A percentile compares a stretch with the other conserved stretches of the same genome.
These are phyloP conservation scores for Populus deltoides DNA, from an alignment of 345 rosid species.

Conservation along the genomic window DNA sequence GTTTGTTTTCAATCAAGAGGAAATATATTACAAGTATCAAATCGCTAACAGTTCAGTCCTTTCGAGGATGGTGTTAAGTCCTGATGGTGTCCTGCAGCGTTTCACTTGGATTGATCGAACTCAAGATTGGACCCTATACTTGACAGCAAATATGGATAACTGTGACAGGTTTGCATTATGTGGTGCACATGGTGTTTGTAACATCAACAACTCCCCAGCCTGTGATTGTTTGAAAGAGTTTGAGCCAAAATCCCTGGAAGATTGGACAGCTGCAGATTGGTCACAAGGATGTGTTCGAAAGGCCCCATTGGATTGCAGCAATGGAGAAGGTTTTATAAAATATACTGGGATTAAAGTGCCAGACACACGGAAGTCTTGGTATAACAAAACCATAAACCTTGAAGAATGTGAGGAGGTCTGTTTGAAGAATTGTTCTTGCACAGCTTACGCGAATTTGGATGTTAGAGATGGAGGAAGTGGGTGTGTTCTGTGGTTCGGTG, in stretches of 20 bases:
- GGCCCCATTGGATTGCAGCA: slow-evolving; percentile 1
- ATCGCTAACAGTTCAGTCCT: slow-evolving; percentile 5
- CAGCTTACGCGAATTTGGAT: slow-evolving; percentile 13
- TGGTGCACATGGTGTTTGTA: slow-evolving; percentile 12
- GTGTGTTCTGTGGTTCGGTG: slow-evolving; percentile 13
- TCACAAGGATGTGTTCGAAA: slow-evolving; percentile 10
- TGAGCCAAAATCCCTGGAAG: not conserved
- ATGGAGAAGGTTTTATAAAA: slow-evolving; percentile 15
- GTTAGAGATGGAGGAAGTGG: slow-evolving; percentile 20
- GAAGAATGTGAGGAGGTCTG: slow-evolving; percentile 10
- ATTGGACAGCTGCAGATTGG: slow-evolving; percentile 10
- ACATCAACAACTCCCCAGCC: slow-evolving; percentile 10
- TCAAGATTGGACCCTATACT: slow-evolving; percentile 7
- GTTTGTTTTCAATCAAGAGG: slow-evolving; percentile 7
- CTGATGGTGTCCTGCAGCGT: slow-evolving; percentile 6
- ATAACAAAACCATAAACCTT: slow-evolving; percentile 1
- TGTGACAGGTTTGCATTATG: slow-evolving; percentile 13
- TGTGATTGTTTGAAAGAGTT: slow-evolving; percentile 12
- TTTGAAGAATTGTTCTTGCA: slow-evolving; percentile 8
- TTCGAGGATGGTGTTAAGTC: slow-evolving; percentile 10
- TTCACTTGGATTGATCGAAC: slow-evolving; percentile 10
- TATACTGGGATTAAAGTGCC: slow-evolving; percentile 7
- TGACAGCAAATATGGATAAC: slow-evolving; percentile 6
- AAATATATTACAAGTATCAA: slow-evolving; percentile 1
- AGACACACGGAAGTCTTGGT: slow-evolving; percentile 11